Conservation (phyloP, 495 filamentous ascomycete species). For the Penicillium egyptiacum region DNA sequence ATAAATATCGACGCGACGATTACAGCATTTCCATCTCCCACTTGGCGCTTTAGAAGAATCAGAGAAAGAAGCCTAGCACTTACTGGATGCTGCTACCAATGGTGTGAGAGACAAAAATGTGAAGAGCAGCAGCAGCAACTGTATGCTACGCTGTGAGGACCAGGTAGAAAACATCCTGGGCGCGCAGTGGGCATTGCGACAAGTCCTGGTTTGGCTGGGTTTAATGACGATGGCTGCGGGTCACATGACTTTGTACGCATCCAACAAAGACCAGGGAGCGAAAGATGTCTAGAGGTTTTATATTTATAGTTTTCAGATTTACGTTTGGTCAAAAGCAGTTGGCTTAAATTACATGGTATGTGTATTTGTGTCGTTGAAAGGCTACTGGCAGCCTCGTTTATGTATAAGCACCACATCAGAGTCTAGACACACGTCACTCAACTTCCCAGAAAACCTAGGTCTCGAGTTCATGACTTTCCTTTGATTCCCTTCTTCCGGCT, state of each 20-base stretch:
- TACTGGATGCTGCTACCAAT: slow-evolving; percentile 34
- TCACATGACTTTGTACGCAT: slow-evolving; percentile 12
- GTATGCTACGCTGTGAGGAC: slow-evolving; percentile 7
- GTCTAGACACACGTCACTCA: background rate
- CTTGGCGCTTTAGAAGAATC: background rate
- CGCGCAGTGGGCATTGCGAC: slow-evolving; percentile 6
- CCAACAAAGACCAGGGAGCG: background rate
- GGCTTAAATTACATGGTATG: background rate
- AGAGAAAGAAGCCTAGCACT: slow-evolving; percentile 12
- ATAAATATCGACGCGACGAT: background rate
- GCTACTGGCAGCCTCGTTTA: background rate
- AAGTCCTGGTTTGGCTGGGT: background rate
- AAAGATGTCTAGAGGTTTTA: background rate
- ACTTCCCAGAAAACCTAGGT: background rate
- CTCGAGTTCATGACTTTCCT: slow-evolving; percentile 36
- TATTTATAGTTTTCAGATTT: background rate
- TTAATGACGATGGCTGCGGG: slow-evolving; percentile 17
- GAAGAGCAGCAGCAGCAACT: slow-evolving; percentile 23
- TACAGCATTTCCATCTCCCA: background rate
- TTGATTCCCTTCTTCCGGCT: slow-evolving; percentile 63
- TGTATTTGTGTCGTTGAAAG: background rate
- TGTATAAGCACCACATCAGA: slow-evolving; percentile 4
- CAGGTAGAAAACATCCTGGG: slow-evolving; percentile 14
- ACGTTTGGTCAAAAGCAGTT: background rate
- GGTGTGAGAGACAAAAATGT: slow-evolving; percentile 29